Conservation (phyloP, 1,139 yeast genomes). For the Magnusiomyces suaveolens region DNA sequence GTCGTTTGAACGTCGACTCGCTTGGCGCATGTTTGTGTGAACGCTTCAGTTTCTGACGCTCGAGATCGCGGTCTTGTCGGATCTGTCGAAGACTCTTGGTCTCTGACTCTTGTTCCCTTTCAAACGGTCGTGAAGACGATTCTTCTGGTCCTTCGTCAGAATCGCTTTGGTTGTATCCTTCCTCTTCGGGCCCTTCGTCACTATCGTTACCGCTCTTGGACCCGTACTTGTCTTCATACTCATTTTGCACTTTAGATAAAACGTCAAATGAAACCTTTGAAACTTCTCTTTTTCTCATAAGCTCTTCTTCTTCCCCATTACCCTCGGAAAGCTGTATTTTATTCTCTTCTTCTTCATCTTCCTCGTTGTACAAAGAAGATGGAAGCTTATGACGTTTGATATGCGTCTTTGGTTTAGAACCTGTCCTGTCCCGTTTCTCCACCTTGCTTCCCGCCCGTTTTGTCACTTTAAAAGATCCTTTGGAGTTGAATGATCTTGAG, state of each 20-base stretch:
- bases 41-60: conserved; percentile 17
- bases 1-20: conserved; percentile 59
- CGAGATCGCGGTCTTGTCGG: conserved; percentile 3
- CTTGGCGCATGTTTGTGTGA: conserved; percentile 67
- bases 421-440: too few relatives aligned
- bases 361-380: not conserved
- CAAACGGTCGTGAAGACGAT: not conserved
- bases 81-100: conserved; percentile 1
- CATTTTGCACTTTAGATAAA: conserved; percentile 46
- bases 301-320: conserved; percentile 3
- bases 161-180: conserved; percentile 9
- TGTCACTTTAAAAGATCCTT: too few relatives aligned
- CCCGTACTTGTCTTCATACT: conserved; percentile 29
- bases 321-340: not conserved
- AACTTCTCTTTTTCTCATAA: conserved; percentile 17
- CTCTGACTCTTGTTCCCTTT: not conserved
- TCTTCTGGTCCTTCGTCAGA: conserved; percentile 23
- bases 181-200: not conserved
- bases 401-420: too few relatives aligned
- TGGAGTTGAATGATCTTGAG: too few relatives aligned
- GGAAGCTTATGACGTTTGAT: not conserved
- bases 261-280: conserved; percentile 48
- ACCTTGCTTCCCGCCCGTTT: too few relatives aligned
- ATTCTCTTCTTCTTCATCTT: not conserved
- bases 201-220: conserved; percentile 15